phyloP scores from a whole-genome alignment of 2,329 filamentous ascomycete species.

The Nigrospora osmanthi region DNA sequence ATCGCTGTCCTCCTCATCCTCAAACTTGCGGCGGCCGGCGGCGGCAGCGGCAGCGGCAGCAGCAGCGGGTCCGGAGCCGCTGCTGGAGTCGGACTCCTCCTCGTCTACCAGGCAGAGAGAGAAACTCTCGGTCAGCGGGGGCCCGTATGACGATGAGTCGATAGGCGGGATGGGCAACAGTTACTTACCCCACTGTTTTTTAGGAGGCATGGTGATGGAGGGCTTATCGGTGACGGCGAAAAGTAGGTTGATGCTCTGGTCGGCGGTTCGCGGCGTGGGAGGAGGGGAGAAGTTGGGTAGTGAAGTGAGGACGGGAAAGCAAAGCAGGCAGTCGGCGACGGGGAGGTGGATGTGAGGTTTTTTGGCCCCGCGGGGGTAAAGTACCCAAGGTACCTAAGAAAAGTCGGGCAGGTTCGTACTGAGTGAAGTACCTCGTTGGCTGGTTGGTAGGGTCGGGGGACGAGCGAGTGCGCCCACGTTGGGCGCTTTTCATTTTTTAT shows the following conservation, averaged over 20 bases:
- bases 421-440: too few relatives aligned
- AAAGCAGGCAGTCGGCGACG: too few relatives aligned
- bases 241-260: neutral
- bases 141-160: neutral
- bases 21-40: constrained; percentile 3
- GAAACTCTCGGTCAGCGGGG: neutral
- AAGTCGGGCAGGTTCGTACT: too few relatives aligned
- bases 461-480: too few relatives aligned
- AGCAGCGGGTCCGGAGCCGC: neutral
- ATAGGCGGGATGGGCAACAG: neutral
- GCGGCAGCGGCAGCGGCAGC: neutral
- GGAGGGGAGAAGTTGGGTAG: too few relatives aligned
- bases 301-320: too few relatives aligned
- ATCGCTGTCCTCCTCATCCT: constrained; percentile 7
- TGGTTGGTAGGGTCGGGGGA: too few relatives aligned
- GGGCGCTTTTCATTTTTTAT: too few relatives aligned
- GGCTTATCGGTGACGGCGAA: neutral
- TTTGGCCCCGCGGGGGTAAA: too few relatives aligned
- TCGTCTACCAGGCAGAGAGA: neutral
- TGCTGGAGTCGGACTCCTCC: constrained; percentile 5
- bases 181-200: constrained; percentile 8
- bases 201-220: constrained; percentile 5
- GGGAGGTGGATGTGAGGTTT: too few relatives aligned
- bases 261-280: too few relatives aligned
- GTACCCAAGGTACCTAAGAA: too few relatives aligned